Evolutionary conservation across 495 filamentous ascomycete genomes (phyloP), one percentile per base, ranked within the genome.

Genomic region (Lasiosphaeria hispida): DNA sequence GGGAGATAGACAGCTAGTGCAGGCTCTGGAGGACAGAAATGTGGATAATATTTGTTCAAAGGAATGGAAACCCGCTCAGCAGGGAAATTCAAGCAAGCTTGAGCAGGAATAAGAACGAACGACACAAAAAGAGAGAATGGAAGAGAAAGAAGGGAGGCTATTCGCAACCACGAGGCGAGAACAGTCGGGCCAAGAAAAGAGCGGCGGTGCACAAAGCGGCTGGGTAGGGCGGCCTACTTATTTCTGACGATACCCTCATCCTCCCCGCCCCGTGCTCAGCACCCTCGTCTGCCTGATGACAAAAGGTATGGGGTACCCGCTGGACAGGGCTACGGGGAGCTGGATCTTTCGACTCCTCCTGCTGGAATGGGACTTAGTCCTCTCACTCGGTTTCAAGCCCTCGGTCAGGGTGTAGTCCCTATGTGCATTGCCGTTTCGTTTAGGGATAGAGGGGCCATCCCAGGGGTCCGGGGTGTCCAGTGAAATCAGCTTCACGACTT

Each of bases 11-110:
- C 57, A 49, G 40, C 23, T 30, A 30, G 23, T 30, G 23, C 23
- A 47, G 48, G 15, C 11, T 42, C 17, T 44, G 40, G 40, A 45
- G 33, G 39, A 53, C 11, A 36, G 19, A 19, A 18, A 50, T 42
- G 36, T 37, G 37, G 35, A 30, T 33, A 48, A 18, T 45, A 13
- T 50, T 51, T 44, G 33, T 19, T 18, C 30, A 64, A 69, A 62
- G 52, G 65, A 65, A 65, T 53, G 61, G 57, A 70, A 65, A 52
- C 65, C 71, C 57, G 69, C 67, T 60, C 71, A 73, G 63, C 71
- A 73, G 63, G 61, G 57, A 58, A 55, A 18, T 41, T 33, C 40
- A 53, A 48, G 47, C 33, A 14, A 37, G 49, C 23, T 38, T 36
- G 42, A 23, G 34, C 37, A 48, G 43, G 55, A 30, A 53, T 40